These are phyloP conservation scores for Pinus tabuliformis DNA, from an alignment of 75 land plant genomes.

Conservation along the genomic window DNA sequence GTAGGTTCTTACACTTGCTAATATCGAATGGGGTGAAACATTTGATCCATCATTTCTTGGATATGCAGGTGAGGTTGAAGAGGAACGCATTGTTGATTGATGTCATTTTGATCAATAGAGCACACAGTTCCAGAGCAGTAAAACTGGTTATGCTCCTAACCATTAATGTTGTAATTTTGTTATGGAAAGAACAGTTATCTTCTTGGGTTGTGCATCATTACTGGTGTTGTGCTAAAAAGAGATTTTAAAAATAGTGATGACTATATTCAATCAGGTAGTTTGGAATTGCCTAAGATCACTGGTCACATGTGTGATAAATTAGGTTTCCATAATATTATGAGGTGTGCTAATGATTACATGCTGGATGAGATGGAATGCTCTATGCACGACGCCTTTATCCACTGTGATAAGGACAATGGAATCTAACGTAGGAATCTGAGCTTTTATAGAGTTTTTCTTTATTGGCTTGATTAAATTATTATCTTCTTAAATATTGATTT, in stretches of 20 bases:
- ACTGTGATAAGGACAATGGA: slow-evolving; percentile 94
- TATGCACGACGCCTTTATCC: slow-evolving; percentile 81
- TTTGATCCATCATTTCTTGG: slow-evolving; percentile 93
- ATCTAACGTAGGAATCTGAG: slow-evolving; percentile 64
- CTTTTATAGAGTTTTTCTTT: background rate
- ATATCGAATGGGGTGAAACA: slow-evolving; percentile 97
- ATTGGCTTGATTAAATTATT: background rate
- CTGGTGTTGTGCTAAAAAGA: background rate
- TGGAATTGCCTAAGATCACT: too few species aligned
- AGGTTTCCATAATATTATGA: slow-evolving; percentile 87
- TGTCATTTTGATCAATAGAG: slow-evolving; percentile 84
- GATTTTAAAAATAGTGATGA: background rate
- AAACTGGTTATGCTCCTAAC: too few species aligned
- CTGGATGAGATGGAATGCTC: slow-evolving; percentile 98
- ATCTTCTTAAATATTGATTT: background rate
- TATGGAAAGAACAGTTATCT: background rate
- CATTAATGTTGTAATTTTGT: background rate
- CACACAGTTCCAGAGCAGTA: slow-evolving; percentile 72
- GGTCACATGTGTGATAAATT: slow-evolving; percentile 3
- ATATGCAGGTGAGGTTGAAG: slow-evolving; percentile 88
- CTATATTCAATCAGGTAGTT: slow-evolving; percentile 1
- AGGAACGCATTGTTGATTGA: slow-evolving; percentile 87
- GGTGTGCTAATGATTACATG: slow-evolving; percentile 94
- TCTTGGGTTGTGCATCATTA: background rate
- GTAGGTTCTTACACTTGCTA: slow-evolving; percentile 92